Evolutionary conservation across 495 filamentous ascomycete genomes (phyloP).

Genomic region (Penicillium coprophilum): DNA sequence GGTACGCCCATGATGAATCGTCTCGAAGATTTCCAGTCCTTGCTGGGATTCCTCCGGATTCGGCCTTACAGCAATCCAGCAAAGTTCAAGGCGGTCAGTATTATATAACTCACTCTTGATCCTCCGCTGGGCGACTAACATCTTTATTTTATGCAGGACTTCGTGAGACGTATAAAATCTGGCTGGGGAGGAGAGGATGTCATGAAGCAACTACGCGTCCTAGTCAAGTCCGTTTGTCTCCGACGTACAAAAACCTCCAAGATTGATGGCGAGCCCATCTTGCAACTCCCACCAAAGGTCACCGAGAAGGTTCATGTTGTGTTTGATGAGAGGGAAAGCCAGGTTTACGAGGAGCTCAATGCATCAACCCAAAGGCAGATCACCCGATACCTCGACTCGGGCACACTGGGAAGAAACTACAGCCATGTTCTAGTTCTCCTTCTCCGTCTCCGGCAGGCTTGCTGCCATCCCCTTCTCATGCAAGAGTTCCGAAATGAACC

Average conservation of each 20-base stretch:
- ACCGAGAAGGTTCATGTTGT: slow-evolving; percentile 63
- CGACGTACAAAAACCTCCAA: slow-evolving; percentile 80
- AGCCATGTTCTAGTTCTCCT: slow-evolving; percentile 82
- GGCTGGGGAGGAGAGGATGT: slow-evolving; percentile 39
- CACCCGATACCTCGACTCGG: slow-evolving; percentile 72
- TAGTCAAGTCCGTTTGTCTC: slow-evolving; percentile 83
- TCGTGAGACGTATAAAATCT: slow-evolving; percentile 53
- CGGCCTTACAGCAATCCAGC: slow-evolving; percentile 70
- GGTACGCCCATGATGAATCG: slow-evolving; percentile 96
- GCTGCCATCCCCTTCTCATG: slow-evolving; percentile 91
- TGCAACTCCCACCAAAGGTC: slow-evolving; percentile 69
- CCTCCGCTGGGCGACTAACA: background rate
- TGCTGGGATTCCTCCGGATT: slow-evolving; percentile 80
- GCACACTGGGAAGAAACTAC: slow-evolving; percentile 76
- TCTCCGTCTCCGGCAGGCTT: slow-evolving; percentile 80
- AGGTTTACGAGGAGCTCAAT: slow-evolving; percentile 74
- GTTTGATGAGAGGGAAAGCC: slow-evolving; percentile 72
- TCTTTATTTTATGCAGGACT: slow-evolving; percentile 39
- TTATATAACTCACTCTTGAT: slow-evolving; percentile 5
- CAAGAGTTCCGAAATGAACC: slow-evolving; percentile 62
- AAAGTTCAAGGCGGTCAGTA: slow-evolving; percentile 58
- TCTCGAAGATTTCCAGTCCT: slow-evolving; percentile 75
- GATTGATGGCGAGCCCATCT: slow-evolving; percentile 83
- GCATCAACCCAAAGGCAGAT: slow-evolving; percentile 63
- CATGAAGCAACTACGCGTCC: slow-evolving; percentile 71